Percentiles rank a stretch among this genome's conserved stretches.
Evolutionary conservation across 2,329 filamentous ascomycete species (phyloP).

Genomic region (Aspergillus jensenii): DNA sequence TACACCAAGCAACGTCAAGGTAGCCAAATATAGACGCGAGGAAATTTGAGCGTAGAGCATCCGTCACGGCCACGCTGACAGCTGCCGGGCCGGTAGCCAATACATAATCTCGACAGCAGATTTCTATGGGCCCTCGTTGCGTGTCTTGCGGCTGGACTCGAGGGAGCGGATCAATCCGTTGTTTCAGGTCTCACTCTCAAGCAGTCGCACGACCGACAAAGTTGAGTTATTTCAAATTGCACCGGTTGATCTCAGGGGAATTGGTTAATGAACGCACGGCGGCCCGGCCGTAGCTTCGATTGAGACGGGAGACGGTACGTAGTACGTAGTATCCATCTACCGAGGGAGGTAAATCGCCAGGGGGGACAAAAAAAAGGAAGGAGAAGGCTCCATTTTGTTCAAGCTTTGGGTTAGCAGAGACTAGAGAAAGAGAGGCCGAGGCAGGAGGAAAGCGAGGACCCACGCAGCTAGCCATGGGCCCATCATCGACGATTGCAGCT

Average conservation of each 20-base stretch:
- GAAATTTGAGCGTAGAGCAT: slow-evolving; percentile 13
- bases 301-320: neutral
- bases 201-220: neutral
- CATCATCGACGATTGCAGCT: neutral
- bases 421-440: neutral
- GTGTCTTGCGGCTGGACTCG: neutral
- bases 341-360: neutral
- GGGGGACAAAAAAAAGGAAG: neutral
- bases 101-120: neutral
- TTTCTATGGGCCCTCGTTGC: neutral
- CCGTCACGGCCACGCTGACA: slow-evolving; percentile 12
- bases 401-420: slow-evolving; percentile 2
- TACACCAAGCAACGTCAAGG: neutral
- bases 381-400: neutral
- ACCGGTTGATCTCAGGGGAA: neutral
- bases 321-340: neutral
- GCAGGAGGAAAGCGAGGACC: neutral
- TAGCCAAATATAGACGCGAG: slow-evolving; percentile 3
- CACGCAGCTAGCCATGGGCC: neutral
- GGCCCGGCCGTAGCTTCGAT: neutral
- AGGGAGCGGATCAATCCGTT: neutral
- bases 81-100: neutral
- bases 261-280: neutral
- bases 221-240: neutral
- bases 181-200: neutral